phyloP scores from a whole-genome alignment of 352 stramenopile species.

The Pythium coloratum region DNA sequence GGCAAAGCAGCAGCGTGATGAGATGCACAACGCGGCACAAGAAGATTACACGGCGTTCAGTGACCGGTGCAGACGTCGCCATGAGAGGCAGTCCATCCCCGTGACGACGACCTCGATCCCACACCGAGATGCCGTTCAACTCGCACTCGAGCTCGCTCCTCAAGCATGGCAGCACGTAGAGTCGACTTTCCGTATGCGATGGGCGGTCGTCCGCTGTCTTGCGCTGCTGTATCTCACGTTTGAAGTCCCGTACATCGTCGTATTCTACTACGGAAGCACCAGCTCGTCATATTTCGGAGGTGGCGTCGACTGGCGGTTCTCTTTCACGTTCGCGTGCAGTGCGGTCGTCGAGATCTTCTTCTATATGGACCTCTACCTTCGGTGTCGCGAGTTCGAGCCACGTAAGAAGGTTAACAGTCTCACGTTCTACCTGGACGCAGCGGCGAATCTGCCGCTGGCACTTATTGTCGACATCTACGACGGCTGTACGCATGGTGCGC shows the following conservation, averaged over 20 bases:
- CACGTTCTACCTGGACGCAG: slow-evolving; percentile 24
- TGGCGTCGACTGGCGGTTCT: slow-evolving; percentile 15
- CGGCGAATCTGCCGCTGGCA: slow-evolving; percentile 29
- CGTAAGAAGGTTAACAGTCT: slow-evolving; percentile 19
- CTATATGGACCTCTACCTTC: slow-evolving; percentile 25
- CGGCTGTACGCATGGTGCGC: slow-evolving; percentile 11
- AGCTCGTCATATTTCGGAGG: slow-evolving; percentile 7
- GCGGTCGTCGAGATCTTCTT: slow-evolving; percentile 27
- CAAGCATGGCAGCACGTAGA: slow-evolving; percentile 16
- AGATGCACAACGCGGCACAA: slow-evolving; percentile 23
- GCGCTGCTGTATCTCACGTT: slow-evolving; percentile 34
- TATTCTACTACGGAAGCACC: slow-evolving; percentile 32
- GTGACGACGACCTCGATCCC: slow-evolving; percentile 3
- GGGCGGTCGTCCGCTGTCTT: slow-evolving; percentile 26
- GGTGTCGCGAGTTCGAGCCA: slow-evolving; percentile 20
- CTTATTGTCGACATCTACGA: slow-evolving; percentile 28
- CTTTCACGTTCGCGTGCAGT: slow-evolving; percentile 24
- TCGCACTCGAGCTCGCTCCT: slow-evolving; percentile 13
- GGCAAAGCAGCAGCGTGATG: slow-evolving; percentile 20
- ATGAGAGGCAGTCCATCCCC: not conserved
- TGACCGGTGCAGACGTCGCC: slow-evolving; percentile 13
- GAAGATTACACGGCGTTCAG: slow-evolving; percentile 24
- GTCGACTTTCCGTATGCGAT: slow-evolving; percentile 24
- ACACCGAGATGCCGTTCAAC: slow-evolving; percentile 22
- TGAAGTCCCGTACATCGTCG: slow-evolving; percentile 32